Conservation (phyloP, 768 basidiomycete genomes). For the Saitozyma podzolica region DNA sequence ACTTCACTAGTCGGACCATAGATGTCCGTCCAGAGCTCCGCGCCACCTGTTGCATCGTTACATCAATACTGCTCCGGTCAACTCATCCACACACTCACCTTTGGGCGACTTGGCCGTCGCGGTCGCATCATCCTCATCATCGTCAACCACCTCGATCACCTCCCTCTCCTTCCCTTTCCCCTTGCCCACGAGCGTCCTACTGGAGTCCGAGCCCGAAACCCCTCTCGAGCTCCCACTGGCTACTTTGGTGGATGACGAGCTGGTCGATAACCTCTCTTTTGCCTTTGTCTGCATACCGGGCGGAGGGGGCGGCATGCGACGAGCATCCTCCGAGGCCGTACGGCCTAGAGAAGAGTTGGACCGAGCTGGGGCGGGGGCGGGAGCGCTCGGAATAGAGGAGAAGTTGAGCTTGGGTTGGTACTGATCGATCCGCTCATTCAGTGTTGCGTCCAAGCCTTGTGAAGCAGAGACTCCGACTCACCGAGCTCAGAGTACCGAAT, state of each 20-base stretch:
- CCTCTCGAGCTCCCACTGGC: no score
- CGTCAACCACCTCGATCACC: conserved; percentile 22
- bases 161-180: conserved; percentile 29
- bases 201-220: no score
- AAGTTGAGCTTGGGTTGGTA: conserved; percentile 41
- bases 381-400: conserved; percentile 13
- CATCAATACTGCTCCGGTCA: not conserved
- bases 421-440: conserved; percentile 13
- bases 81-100: not conserved
- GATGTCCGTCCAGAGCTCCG: conserved; percentile 44
- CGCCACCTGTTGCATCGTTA: not conserved
- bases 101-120: not conserved
- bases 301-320: conserved; percentile 37
- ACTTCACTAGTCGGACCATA: conserved; percentile 37
- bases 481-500: conserved; percentile 40
- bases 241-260: not conserved
- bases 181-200: not conserved
- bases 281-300: conserved; percentile 18
- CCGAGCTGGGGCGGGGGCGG: not conserved
- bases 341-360: no score
- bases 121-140: conserved; percentile 21
- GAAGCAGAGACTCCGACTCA: conserved; percentile 11
- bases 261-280: conserved; percentile 4
- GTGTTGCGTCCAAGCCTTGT: not conserved
- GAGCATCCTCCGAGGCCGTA: no score